These are phyloP conservation scores for Botryotinia narcissicola DNA, from an alignment of 2,329 filamentous ascomycete genomes.

Conservation along the genomic window DNA sequence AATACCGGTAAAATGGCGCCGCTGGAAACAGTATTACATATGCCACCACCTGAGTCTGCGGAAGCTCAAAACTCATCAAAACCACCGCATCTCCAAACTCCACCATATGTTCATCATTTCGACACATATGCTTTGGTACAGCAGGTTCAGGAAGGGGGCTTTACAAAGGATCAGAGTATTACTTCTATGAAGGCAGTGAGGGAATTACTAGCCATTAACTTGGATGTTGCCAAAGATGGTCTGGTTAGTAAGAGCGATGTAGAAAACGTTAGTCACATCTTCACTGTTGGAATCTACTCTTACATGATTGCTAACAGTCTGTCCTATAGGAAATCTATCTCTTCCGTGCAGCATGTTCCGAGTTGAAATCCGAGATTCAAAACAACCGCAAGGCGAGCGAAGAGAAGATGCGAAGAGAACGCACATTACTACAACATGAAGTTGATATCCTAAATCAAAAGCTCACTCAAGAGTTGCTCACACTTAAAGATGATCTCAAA, in stretches of 20 bases:
- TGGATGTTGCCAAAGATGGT: constrained; percentile 74
- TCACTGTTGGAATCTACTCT: not conserved
- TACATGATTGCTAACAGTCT: not conserved
- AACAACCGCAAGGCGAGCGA: constrained; percentile 73
- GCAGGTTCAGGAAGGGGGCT: constrained; percentile 69
- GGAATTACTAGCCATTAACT: constrained; percentile 70
- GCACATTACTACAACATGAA: constrained; percentile 86
- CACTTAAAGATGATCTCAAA: constrained; percentile 85
- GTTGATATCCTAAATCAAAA: constrained; percentile 88
- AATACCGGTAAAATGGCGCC: constrained; percentile 41
- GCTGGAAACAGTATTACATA: constrained; percentile 51
- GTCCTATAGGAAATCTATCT: constrained; percentile 71
- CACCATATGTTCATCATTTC: constrained; percentile 92
- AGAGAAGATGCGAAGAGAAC: constrained; percentile 78
- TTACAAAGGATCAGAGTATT: constrained; percentile 70
- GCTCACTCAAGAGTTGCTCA: constrained; percentile 77
- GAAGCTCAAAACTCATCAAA: constrained; percentile 44
- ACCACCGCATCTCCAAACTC: constrained; percentile 66
- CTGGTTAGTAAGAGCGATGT: constrained; percentile 89
- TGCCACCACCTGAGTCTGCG: constrained; percentile 45
- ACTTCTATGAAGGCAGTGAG: constrained; percentile 92
- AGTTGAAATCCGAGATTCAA: constrained; percentile 82
- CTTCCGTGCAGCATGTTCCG: constrained; percentile 89
- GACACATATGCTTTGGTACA: constrained; percentile 89
- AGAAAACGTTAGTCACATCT: constrained; percentile 60